Evolutionary conservation across 2,329 filamentous ascomycete species (phyloP).

Genomic region (Pseudogymnoascus pannorum): DNA sequence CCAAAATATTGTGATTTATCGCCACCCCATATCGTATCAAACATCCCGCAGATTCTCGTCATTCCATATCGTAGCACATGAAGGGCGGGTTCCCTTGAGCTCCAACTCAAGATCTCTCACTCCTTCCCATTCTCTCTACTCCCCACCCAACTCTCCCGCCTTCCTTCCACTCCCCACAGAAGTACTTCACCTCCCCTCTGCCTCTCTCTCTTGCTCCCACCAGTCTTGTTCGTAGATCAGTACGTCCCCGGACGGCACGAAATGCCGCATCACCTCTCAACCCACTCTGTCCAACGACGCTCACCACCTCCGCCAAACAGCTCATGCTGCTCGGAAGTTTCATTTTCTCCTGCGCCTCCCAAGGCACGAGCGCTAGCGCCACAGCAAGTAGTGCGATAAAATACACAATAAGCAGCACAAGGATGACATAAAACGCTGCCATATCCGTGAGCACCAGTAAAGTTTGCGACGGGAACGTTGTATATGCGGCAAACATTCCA

Average conservation of each 20-base stretch:
- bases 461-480: slow-evolving; percentile 38
- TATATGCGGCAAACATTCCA: slow-evolving; percentile 68
- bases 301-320: slow-evolving; percentile 69
- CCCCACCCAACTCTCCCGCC: slow-evolving; percentile 24
- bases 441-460: slow-evolving; percentile 67
- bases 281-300: slow-evolving; percentile 67
- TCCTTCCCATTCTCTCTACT: slow-evolving; percentile 24
- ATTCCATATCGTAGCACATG: slow-evolving; percentile 1
- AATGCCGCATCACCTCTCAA: slow-evolving; percentile 68
- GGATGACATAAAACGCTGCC: slow-evolving; percentile 64
- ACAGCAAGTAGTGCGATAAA: slow-evolving; percentile 54
- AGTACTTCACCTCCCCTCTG: slow-evolving; percentile 18
- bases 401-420: slow-evolving; percentile 66
- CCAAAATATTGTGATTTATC: slow-evolving; percentile 11
- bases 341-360: slow-evolving; percentile 44
- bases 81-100: neutral
- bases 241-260: slow-evolving; percentile 56
- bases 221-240: slow-evolving; percentile 61
- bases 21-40: slow-evolving; percentile 11
- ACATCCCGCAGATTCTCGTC: neutral
- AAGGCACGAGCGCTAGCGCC: slow-evolving; percentile 4
- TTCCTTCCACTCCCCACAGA: slow-evolving; percentile 24
- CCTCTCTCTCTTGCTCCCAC: slow-evolving; percentile 25
- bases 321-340: slow-evolving; percentile 66
- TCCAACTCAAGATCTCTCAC: slow-evolving; percentile 3